Conservation (phyloP, 371 early-diverging fungal genomes). For the Umbelopsis sp. region DNA sequence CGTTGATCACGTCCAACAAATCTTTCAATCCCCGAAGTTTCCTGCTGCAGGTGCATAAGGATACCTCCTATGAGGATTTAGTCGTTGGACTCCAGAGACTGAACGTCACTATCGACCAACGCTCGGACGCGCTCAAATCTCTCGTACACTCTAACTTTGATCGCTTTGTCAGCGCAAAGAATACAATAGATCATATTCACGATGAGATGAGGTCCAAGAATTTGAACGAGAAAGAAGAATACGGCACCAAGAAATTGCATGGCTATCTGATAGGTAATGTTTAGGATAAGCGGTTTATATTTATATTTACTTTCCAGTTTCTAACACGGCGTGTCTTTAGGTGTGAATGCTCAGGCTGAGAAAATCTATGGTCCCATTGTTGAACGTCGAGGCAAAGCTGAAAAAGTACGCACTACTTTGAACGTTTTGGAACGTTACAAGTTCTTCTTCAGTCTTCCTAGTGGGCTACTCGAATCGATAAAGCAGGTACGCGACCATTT, state of each 20-base stretch:
- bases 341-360: conserved; percentile 70
- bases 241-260: conserved; percentile 76
- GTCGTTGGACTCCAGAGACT: conserved; percentile 74
- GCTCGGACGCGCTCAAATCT: conserved; percentile 83
- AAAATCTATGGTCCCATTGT: conserved; percentile 89
- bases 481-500: conserved; percentile 56
- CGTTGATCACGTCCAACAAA: conserved; percentile 60
- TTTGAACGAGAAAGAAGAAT: conserved; percentile 76
- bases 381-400: conserved; percentile 82
- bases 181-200: conserved; percentile 92
- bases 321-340: conserved; percentile 36
- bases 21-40: conserved; percentile 82
- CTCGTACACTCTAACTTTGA: conserved; percentile 95
- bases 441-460: conserved; percentile 94
- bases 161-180: conserved; percentile 94
- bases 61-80: conserved; percentile 82
- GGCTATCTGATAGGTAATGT: conserved; percentile 57
- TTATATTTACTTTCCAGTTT: neutral
- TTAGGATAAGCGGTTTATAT: neutral
- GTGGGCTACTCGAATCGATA: conserved; percentile 79
- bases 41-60: conserved; percentile 81
- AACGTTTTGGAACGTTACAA: conserved; percentile 88
- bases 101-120: conserved; percentile 73
- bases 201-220: conserved; percentile 87
- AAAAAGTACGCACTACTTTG: conserved; percentile 90